Evolutionary conservation across 257 asterid genomes (phyloP).

Genomic region (Primulina huaijiensis): DNA sequence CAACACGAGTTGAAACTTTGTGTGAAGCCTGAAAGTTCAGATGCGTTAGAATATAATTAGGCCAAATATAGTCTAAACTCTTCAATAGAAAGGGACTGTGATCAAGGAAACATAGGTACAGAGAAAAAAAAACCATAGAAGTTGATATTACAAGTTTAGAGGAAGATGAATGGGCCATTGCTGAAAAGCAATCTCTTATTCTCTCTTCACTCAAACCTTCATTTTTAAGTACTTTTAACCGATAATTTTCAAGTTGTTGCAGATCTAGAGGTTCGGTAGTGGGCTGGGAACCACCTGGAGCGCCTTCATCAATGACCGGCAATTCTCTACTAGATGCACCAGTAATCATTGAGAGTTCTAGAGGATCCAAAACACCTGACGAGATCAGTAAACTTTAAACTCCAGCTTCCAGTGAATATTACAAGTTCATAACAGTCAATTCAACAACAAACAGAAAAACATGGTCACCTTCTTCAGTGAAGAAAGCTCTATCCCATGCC

Average conservation of each 20-base stretch:
- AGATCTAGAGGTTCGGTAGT: constrained; percentile 22
- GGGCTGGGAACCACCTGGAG: constrained; percentile 28
- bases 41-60: constrained; percentile 18
- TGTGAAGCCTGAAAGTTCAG: constrained; percentile 46
- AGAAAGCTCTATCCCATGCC: constrained; percentile 95
- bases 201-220: constrained; percentile 30
- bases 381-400: constrained; percentile 11
- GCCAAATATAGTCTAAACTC: constrained; percentile 15
- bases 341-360: constrained; percentile 70
- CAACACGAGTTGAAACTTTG: constrained; percentile 34
- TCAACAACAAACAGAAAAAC: constrained; percentile 17
- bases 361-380: constrained; percentile 82
- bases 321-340: constrained; percentile 51
- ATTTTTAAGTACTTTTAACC: constrained; percentile 30
- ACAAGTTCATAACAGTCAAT: not conserved
- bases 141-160: constrained; percentile 29
- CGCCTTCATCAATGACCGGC: constrained; percentile 41
- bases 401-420: constrained; percentile 3
- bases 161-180: constrained; percentile 41
- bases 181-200: constrained; percentile 30
- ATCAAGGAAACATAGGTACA: not conserved
- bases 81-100: constrained; percentile 8
- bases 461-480: constrained; percentile 78
- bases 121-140: constrained; percentile 38
- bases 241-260: constrained; percentile 29